These are phyloP conservation scores for Picea sitchensis DNA, from an alignment of 75 land plant genomes.

Conservation along the genomic window DNA sequence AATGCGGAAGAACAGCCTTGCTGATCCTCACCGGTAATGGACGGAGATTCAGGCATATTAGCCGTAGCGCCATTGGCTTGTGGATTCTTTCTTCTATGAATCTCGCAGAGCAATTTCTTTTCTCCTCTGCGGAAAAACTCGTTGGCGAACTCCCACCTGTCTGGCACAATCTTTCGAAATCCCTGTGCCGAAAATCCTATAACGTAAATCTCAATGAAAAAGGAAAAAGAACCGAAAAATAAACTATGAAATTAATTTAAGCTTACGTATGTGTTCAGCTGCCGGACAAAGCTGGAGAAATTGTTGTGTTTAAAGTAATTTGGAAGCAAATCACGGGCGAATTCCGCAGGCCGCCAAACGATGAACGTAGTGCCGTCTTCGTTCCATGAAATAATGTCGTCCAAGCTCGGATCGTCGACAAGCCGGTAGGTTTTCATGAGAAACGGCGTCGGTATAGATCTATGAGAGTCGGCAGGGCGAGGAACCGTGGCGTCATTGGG, in stretches of 20 bases:
- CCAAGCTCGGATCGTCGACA: constrained; percentile 32
- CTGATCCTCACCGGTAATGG: constrained; percentile 11
- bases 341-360: constrained; percentile 52
- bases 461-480: constrained; percentile 6
- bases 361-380: constrained; percentile 41
- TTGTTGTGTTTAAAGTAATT: constrained; percentile 54
- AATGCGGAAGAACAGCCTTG: constrained; percentile 12
- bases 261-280: constrained; percentile 57
- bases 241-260: background rate
- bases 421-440: constrained; percentile 48
- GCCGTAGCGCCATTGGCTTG: background rate
- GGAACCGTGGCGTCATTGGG: background rate
- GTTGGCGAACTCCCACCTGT: constrained; percentile 52
- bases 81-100: constrained; percentile 31
- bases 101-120: constrained; percentile 35
- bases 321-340: constrained; percentile 40
- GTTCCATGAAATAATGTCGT: constrained; percentile 43
- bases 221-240: background rate
- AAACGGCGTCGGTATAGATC: constrained; percentile 36
- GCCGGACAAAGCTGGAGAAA: constrained; percentile 52
- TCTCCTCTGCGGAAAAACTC: constrained; percentile 40
- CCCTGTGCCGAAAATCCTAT: constrained; percentile 19
- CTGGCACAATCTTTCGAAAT: constrained; percentile 45
- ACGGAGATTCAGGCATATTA: background rate
- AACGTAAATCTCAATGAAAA: background rate